A percentile compares a stretch with the other conserved stretches of the same genome.
Conservation (phyloP, 2,329 filamentous ascomycete species). For the Venturia carpophila region DNA sequence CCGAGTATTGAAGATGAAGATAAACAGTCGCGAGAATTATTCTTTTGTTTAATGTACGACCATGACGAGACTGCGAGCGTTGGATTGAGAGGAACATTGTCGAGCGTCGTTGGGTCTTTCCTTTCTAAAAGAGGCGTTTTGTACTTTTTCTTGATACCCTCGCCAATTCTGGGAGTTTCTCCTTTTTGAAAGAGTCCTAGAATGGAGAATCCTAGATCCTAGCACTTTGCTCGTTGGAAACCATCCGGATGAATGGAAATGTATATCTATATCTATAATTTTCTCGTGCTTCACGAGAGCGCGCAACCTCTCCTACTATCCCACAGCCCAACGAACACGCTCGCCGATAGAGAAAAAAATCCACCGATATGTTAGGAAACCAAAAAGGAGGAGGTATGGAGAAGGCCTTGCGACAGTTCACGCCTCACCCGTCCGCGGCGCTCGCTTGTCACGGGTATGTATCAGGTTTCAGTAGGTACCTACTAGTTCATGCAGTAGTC, state of each 20-base stretch:
- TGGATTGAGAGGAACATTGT: neutral
- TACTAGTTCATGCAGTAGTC: neutral
- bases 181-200: neutral
- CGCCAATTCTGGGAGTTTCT: neutral
- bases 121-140: neutral
- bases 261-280: neutral
- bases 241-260: neutral
- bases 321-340: no score
- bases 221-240: neutral
- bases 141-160: slow-evolving; percentile 11
- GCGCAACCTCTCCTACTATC: no score
- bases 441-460: neutral
- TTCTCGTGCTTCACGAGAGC: no score
- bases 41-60: slow-evolving; percentile 8
- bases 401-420: neutral
- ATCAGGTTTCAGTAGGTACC: neutral
- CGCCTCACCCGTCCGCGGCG: neutral
- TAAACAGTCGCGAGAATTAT: neutral
- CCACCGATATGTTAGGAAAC: no score
- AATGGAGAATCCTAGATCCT: neutral
- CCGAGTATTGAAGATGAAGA: neutral
- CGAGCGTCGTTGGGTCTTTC: neutral
- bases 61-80: neutral
- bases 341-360: neutral
- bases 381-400: no score